A percentile compares a stretch with the other conserved stretches of the same genome.
phyloP scores from a whole-genome alignment of 495 filamentous ascomycete genomes.

The Sordaria brevicollis region DNA sequence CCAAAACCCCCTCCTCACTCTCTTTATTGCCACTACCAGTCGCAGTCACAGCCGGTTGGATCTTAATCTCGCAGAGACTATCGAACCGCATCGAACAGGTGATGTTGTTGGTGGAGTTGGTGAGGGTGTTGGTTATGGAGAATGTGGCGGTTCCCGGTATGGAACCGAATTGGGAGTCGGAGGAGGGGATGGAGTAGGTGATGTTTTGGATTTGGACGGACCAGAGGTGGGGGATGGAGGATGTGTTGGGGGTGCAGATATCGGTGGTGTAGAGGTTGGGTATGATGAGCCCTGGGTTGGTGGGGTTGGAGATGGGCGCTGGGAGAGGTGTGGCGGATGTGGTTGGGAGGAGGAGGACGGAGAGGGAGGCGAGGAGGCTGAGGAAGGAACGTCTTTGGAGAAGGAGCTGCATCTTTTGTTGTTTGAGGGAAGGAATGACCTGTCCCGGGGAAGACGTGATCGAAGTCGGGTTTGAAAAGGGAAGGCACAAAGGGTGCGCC shows the following conservation, averaged over 20 bases:
- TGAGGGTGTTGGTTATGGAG: neutral
- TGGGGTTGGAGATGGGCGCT: neutral
- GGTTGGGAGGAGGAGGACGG: neutral
- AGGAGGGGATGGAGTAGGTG: neutral
- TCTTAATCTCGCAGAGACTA: neutral
- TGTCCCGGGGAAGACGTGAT: no score
- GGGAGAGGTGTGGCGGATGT: neutral
- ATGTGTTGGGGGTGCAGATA: neutral
- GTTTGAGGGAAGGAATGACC: no score
- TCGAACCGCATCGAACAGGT: neutral
- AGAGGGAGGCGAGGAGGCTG: neutral
- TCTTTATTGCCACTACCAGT: no score
- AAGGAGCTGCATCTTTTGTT: neutral
- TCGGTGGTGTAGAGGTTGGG: neutral
- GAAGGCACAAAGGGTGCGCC: no score
- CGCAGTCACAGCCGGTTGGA: no score
- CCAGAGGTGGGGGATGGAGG: constrained; percentile 1
- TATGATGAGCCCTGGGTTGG: neutral
- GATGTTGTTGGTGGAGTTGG: neutral
- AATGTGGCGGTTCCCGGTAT: constrained; percentile 2
- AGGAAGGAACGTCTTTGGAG: neutral
- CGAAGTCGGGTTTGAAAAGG: no score
- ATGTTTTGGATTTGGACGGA: neutral
- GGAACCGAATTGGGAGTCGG: no score
- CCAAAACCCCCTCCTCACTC: no score